Evolutionary conservation across 2,329 filamentous ascomycete genomes (phyloP), one percentile per base, ranked within the genome.

Genomic region (Clarireedia paspali): DNA sequence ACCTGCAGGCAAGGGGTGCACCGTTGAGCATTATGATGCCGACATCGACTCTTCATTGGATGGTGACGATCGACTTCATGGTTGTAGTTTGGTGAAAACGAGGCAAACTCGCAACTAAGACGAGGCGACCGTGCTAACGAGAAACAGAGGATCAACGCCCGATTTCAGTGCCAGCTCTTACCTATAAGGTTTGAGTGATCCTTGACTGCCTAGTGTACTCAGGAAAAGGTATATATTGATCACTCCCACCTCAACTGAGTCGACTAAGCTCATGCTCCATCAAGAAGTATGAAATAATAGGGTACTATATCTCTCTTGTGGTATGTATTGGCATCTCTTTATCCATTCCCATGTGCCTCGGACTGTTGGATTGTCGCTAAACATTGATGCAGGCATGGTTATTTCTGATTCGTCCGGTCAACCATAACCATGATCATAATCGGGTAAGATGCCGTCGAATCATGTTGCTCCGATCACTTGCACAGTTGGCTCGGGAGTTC

Each of bases 341-440:
- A 40, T 14, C 47, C 27, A 7, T 34, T 47, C 34, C n/a, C 57
- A 53, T 52, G 47, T 34, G 56, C 49, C 53, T 59, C 46, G 48
- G 61, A 60, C 51, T 60, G 60, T 61, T 53, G 50, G 61, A 58
- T 39, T 34, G 53, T 64, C 61, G 62, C 63, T 65, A 66, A 63
- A 50, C 34, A 48, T 60, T 40, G 61, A 59, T 61, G 64, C 57
- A 57, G 56, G 47, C 53, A 56, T 44, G n/a, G 36, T 38, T 48
- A 47, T 50, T 34, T 38, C 26, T 64, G 62, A 65, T 66, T 66
- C 59, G 62, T 44, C 48, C 51, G 24, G 44, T 42, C 30, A 58
- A 57, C 56, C 49, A 57, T 60, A 62, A 57, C 57, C 59, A 59
- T 47, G 57, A 57, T 55, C 55, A 39, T 26, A 52, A 46, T 15